A percentile compares a stretch with the other conserved stretches of the same genome.
phyloP scores from a whole-genome alignment of 805 yeast genomes.

The Starmerella floris region DNA sequence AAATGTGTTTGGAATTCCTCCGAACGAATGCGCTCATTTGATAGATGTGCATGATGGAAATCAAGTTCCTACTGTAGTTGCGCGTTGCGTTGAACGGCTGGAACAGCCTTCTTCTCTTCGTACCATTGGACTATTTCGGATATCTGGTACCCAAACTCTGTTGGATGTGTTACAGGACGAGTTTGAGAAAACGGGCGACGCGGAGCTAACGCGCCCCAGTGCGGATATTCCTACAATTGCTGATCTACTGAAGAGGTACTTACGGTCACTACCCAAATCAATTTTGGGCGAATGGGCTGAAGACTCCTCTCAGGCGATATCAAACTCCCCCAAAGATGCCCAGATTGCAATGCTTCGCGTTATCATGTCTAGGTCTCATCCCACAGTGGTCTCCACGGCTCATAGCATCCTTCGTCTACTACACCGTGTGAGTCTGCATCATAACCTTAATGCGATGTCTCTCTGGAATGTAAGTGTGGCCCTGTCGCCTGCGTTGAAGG shows the following conservation, averaged over 20 bases:
- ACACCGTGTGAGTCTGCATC: conserved; percentile 47
- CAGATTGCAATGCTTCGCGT: conserved; percentile 18
- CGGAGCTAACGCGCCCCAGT: conserved; percentile 14
- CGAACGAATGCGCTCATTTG: conserved; percentile 33
- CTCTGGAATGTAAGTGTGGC: conserved; percentile 51
- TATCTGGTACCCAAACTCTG: conserved; percentile 54
- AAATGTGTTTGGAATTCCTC: conserved; percentile 9
- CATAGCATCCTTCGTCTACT: conserved; percentile 55
- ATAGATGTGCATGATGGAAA: conserved; percentile 41
- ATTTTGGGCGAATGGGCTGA: conserved; percentile 27
- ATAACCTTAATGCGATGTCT: conserved; percentile 67
- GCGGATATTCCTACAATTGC: conserved; percentile 74
- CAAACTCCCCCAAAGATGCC: conserved; percentile 24
- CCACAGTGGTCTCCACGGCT: conserved; percentile 45
- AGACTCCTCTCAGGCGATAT: conserved; percentile 6
- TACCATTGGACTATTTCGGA: conserved; percentile 82
- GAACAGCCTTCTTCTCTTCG: conserved; percentile 53
- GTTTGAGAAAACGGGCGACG: conserved; percentile 29
- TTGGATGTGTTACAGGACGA: conserved; percentile 58
- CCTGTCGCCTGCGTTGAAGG: conserved; percentile 7
- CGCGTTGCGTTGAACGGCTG: conserved; percentile 58
- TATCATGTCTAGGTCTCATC: conserved; percentile 33
- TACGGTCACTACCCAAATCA: conserved; percentile 61
- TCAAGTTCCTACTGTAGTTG: conserved; percentile 61
- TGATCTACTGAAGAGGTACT: conserved; percentile 68